phyloP scores from a whole-genome alignment of 2,329 filamentous ascomycete species.

The Colletotrichum musae region DNA sequence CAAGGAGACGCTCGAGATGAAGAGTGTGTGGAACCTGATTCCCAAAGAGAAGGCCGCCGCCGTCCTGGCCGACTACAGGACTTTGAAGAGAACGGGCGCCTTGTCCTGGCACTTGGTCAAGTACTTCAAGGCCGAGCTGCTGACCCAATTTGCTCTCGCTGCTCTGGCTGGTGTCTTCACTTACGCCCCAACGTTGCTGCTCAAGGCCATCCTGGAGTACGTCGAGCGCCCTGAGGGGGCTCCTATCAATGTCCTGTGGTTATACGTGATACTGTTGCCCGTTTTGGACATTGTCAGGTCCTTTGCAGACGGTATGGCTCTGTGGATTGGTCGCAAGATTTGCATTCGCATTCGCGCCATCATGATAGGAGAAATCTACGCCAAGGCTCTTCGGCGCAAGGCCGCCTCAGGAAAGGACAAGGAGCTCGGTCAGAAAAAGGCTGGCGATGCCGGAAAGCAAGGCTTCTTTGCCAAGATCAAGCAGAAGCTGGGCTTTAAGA shows the following conservation, averaged over 20 bases:
- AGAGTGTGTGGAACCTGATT: conserved; percentile 92
- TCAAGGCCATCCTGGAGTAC: conserved; percentile 93
- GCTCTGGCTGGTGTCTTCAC: conserved; percentile 85
- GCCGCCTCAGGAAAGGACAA: conserved; percentile 85
- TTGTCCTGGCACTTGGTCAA: conserved; percentile 85
- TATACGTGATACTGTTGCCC: conserved; percentile 93
- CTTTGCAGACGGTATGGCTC: conserved; percentile 84
- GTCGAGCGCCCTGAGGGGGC: conserved; percentile 85
- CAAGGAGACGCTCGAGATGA: conserved; percentile 84
- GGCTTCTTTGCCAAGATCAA: conserved; percentile 66
- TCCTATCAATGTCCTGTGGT: conserved; percentile 91
- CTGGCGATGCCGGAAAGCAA: conserved; percentile 52
- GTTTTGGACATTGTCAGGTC: conserved; percentile 86
- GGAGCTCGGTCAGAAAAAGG: conserved; percentile 72
- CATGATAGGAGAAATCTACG: conserved; percentile 97
- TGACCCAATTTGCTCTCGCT: conserved; percentile 86
- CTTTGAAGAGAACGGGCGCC: conserved; percentile 84
- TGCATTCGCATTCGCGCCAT: conserved; percentile 95
- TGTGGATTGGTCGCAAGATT: conserved; percentile 95
- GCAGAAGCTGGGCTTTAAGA: conserved; percentile 71
- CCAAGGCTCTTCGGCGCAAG: conserved; percentile 93
- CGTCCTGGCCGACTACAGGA: conserved; percentile 86
- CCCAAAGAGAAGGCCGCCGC: conserved; percentile 88
- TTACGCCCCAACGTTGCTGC: conserved; percentile 90
- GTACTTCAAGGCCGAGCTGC: conserved; percentile 84